Evolutionary conservation across 805 yeast genomes (phyloP).

Genomic region (Yamadazyma nakazawae): DNA sequence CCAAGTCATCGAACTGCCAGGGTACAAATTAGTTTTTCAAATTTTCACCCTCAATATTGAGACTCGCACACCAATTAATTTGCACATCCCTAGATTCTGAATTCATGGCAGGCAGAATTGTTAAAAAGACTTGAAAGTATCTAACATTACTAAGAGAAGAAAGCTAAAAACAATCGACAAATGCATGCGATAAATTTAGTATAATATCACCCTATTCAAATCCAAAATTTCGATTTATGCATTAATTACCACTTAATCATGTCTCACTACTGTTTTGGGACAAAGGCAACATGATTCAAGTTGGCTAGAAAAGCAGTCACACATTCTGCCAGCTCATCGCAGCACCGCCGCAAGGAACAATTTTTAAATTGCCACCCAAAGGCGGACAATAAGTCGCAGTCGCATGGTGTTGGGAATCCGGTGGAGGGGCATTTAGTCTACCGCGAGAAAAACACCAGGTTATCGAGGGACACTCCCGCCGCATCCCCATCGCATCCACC

Average conservation of each 20-base stretch:
- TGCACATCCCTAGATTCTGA: background rate
- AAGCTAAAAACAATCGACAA: background rate
- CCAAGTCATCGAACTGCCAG: background rate
- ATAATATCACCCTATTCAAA: background rate
- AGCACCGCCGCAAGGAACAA: constrained; percentile 1
- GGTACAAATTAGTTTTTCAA: background rate
- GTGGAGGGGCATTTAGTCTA: too few relatives aligned
- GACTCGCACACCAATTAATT: background rate
- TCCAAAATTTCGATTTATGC: background rate
- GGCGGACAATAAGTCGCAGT: background rate
- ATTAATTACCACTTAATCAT: background rate
- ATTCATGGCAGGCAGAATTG: background rate
- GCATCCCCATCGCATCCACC: background rate
- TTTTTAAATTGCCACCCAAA: background rate
- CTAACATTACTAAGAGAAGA: background rate
- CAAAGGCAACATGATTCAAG: background rate
- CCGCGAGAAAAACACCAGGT: too few relatives aligned
- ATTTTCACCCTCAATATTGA: background rate
- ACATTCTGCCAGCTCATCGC: background rate
- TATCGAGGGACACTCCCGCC: background rate
- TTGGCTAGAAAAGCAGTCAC: background rate
- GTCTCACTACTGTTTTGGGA: background rate
- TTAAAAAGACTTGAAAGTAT: background rate
- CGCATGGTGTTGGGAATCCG: too few relatives aligned
- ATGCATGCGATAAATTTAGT: background rate